Evolutionary conservation across 139 green algal species (phyloP), one percentile per base, ranked within the genome.

Genomic region (Yamagishiella unicocca): DNA sequence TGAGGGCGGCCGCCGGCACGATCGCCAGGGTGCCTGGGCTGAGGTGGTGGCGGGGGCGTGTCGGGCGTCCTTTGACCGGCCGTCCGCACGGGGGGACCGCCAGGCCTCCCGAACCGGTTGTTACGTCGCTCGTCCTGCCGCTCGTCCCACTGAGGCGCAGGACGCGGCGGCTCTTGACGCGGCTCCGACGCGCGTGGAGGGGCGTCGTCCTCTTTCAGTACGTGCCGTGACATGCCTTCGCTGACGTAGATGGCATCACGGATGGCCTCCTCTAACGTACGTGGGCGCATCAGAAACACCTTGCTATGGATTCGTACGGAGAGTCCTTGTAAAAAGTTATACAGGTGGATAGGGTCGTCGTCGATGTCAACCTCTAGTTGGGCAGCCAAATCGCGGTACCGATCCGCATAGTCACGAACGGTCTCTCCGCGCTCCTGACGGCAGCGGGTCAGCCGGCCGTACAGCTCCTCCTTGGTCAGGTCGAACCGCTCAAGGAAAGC

Each of bases 181-280:
- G 14, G 19, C 55, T n/a, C n/a, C n/a, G n/a, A 24, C 4, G 55
- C 14, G 21, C 14, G 14, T 27, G 14, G 12, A 24, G 14, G 55
- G 10, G 4, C 12, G 55, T 31, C 27, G 55, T 19, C 12, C 55
- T 66, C 55, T n/a, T 27, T 8, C 21, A 29, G 21, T 31, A 19
- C 55, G 21, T 75, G 67, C 10, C 67, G 67, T 46, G 7, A 35
- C 4, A 77, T 6, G 38, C 70, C 19, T 24, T 82, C 73, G 22
- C 46, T 66, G 31, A 82, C 31, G n/a, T 82, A 82, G 10, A 82
- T 82, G 46, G 73, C 73, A 24, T 82, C 45, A 10, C 17, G 6
- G 14, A 82, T 31, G 8, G 73, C 73, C 4, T 82, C 14, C 14
- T 82, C 73, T 10, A 82, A 31, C 1, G 45, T 67, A 2, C 4